phyloP scores from a whole-genome alignment of 345 rosid species.

The Rhizophora mangle region DNA sequence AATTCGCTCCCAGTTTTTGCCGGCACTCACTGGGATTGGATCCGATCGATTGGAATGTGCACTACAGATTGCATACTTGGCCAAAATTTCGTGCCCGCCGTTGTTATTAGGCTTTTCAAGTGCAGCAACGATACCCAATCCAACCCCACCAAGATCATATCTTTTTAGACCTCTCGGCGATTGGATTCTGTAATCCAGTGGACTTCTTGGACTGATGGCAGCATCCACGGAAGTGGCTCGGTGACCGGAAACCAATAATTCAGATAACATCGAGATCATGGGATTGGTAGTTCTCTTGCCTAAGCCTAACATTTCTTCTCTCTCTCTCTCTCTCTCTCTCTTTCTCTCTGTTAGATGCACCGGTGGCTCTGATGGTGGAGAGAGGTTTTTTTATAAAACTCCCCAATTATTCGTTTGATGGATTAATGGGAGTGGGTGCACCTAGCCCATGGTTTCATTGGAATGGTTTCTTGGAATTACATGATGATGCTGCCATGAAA shows the following conservation, averaged over 20 bases:
- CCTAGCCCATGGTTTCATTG: no score
- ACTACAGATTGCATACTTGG: conserved; percentile 29
- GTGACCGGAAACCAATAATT: conserved; percentile 56
- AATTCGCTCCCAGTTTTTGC: conserved; percentile 15
- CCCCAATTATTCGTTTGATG: no score
- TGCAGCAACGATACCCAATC: conserved; percentile 75
- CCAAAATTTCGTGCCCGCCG: conserved; percentile 24
- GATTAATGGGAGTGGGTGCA: no score
- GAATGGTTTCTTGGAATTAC: no score
- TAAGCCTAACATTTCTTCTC: conserved; percentile 40
- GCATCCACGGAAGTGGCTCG: conserved; percentile 35
- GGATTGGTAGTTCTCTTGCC: conserved; percentile 59
- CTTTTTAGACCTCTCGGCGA: conserved; percentile 58
- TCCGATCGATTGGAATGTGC: conserved; percentile 26
- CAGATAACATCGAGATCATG: conserved; percentile 66
- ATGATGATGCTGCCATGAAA: no score
- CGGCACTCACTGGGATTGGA: conserved; percentile 33
- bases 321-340: no score
- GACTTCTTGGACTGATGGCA: conserved; percentile 60
- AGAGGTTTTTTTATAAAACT: no score
- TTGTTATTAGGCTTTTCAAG: conserved; percentile 48
- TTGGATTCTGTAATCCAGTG: conserved; percentile 54
- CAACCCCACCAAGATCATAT: conserved; percentile 60
- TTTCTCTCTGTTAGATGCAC: no score
- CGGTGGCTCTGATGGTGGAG: neutral